Percentiles rank a stretch among this genome's conserved stretches.
phyloP scores from a whole-genome alignment of 2,329 filamentous ascomycete species.

The Thelonectria blattea region DNA sequence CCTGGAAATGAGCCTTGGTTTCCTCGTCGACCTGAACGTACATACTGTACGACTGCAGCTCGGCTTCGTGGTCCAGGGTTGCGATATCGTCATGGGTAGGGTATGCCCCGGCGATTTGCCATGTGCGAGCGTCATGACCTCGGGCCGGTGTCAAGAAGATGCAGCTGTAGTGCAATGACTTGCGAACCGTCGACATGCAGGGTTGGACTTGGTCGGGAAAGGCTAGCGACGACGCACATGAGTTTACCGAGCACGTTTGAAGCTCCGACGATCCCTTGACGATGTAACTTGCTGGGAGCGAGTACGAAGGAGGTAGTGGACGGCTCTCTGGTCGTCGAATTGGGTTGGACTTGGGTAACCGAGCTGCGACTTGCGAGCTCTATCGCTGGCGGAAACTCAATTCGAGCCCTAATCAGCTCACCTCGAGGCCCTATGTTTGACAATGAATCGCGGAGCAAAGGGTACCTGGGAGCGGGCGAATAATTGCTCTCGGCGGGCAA shows the following conservation, averaged over 20 bases:
- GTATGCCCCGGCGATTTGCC: conserved; percentile 20
- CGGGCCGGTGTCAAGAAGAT: conserved; percentile 21
- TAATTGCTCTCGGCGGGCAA: background rate
- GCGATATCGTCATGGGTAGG: conserved; percentile 20
- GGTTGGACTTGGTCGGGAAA: conserved; percentile 14
- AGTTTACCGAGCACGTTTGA: background rate
- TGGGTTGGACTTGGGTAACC: background rate
- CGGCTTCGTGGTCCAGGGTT: conserved; percentile 3
- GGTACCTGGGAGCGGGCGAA: background rate
- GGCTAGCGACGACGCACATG: conserved; percentile 2
- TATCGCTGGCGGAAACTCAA: background rate
- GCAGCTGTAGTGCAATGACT: conserved; percentile 29
- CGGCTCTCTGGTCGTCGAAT: too few relatives aligned
- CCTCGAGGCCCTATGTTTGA: background rate
- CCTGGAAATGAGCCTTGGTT: background rate
- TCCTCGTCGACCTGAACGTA: background rate
- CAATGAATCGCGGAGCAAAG: background rate
- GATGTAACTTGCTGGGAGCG: background rate
- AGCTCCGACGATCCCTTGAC: background rate
- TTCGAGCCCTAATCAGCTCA: background rate
- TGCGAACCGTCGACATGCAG: conserved; percentile 26
- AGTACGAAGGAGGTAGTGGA: background rate
- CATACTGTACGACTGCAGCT: background rate
- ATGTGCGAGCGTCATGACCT: conserved; percentile 26
- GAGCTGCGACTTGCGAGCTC: background rate